Percentiles rank a stretch among this genome's conserved stretches.
Conservation (phyloP, 306 rosid genomes). For the Luffa acutangula region DNA sequence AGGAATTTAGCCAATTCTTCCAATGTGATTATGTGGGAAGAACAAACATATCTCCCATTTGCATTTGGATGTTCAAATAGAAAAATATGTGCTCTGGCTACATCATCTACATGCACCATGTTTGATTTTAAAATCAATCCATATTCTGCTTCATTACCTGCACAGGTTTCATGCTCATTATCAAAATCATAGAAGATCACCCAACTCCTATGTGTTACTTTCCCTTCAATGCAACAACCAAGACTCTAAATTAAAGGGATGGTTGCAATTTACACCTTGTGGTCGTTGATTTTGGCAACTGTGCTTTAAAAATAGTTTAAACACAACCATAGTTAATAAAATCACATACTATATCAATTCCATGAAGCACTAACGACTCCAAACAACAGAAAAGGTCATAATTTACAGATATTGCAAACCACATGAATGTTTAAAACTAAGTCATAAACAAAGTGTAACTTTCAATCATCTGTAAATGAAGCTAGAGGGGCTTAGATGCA, state of each 20-base stretch:
- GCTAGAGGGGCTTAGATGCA: not conserved
- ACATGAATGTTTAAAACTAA: not conserved
- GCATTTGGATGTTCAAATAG: conserved; percentile 41
- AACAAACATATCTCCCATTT: conserved; percentile 50
- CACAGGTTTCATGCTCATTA: not conserved
- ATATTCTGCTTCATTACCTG: conserved; percentile 31
- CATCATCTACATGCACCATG: conserved; percentile 56
- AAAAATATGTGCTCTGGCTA: conserved; percentile 45
- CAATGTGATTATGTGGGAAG: conserved; percentile 20
- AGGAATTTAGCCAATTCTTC: conserved; percentile 23
- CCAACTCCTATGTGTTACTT: not conserved
- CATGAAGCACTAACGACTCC: not conserved
- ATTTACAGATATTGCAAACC: too few species aligned
- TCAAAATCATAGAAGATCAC: not conserved
- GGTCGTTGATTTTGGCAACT: not conserved
- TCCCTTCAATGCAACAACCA: not conserved
- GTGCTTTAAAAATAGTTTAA: not conserved
- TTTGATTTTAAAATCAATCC: conserved; percentile 6
- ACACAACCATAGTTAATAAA: not conserved
- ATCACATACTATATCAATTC: not conserved
- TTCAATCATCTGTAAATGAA: not conserved
- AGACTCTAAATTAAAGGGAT: not conserved
- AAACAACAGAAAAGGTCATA: not conserved
- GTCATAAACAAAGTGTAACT: not conserved
- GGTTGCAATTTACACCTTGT: not conserved